These are phyloP conservation scores for Fraxinus nigra DNA, from an alignment of 305 asterid species.

Conservation along the genomic window DNA sequence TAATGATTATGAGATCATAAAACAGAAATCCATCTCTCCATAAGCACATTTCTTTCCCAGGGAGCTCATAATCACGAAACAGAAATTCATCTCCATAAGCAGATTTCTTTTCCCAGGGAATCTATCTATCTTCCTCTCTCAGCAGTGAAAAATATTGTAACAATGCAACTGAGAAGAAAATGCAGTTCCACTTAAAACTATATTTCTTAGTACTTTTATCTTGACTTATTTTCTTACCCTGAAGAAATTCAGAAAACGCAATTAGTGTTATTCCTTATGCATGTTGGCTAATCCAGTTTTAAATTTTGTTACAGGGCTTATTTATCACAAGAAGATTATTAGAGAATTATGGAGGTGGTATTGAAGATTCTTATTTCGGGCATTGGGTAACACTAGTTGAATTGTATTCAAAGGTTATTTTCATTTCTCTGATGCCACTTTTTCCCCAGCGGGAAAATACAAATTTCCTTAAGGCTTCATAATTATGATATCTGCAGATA, in stretches of 20 bases:
- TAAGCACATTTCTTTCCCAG: constrained; percentile 10
- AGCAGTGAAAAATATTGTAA: constrained; percentile 8
- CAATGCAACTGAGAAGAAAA: constrained; percentile 9
- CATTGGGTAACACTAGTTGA: constrained; percentile 75
- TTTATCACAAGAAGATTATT: constrained; percentile 66
- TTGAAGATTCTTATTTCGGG: constrained; percentile 53
- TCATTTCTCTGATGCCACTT: constrained; percentile 20
- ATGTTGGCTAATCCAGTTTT: constrained; percentile 21
- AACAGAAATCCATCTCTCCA: constrained; percentile 1
- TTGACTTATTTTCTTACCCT: constrained; percentile 15
- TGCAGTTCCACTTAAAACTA: constrained; percentile 5
- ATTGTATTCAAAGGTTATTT: constrained; percentile 76
- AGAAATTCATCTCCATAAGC: not conserved
- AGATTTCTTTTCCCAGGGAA: constrained; percentile 5
- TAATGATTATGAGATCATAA: constrained; percentile 11
- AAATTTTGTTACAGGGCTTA: constrained; percentile 64
- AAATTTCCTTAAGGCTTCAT: constrained; percentile 26
- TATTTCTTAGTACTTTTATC: constrained; percentile 11
- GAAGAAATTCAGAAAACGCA: constrained; percentile 22
- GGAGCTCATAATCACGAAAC: not conserved
- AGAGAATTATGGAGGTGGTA: constrained; percentile 57
- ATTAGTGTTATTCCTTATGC: constrained; percentile 19
- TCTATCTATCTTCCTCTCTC: constrained; percentile 9
- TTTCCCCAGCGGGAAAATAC: constrained; percentile 16
- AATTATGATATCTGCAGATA: constrained; percentile 50